These are phyloP conservation scores for Actinomucor elegans DNA, from an alignment of 371 early-diverging fungal species.

Conservation along the genomic window DNA sequence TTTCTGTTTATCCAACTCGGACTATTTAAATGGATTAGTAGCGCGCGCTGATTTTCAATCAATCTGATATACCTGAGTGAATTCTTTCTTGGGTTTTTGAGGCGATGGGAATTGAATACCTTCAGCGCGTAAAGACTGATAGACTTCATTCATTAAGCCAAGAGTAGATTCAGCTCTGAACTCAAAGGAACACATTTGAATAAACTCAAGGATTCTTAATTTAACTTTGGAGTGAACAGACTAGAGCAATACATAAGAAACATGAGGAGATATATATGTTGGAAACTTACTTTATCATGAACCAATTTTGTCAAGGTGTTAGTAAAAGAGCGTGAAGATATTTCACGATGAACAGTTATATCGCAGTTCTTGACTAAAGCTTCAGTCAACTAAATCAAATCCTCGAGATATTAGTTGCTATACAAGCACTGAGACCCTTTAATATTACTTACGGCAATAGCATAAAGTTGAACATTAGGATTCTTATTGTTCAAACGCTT, in stretches of 20 bases:
- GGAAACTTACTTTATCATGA: slow-evolving; percentile 60
- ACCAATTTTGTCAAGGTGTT: slow-evolving; percentile 76
- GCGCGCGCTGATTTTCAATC: not conserved
- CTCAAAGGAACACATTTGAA: slow-evolving; percentile 89
- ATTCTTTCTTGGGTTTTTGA: slow-evolving; percentile 78
- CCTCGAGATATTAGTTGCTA: not conserved
- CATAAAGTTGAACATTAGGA: slow-evolving; percentile 83
- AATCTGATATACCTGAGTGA: slow-evolving; percentile 46
- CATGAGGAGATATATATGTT: not conserved
- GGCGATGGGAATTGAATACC: slow-evolving; percentile 79
- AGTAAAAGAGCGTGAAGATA: slow-evolving; percentile 87
- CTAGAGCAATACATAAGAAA: slow-evolving; percentile 34
- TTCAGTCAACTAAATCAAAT: slow-evolving; percentile 63
- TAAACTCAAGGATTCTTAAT: slow-evolving; percentile 77
- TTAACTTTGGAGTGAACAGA: slow-evolving; percentile 75
- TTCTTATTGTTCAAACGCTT: slow-evolving; percentile 78
- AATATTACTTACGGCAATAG: slow-evolving; percentile 59
- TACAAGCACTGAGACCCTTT: no score
- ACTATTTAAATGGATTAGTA: slow-evolving; percentile 23
- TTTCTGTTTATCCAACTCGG: slow-evolving; percentile 72
- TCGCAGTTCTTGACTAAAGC: slow-evolving; percentile 91
- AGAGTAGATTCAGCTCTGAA: slow-evolving; percentile 80
- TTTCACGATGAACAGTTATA: slow-evolving; percentile 75
- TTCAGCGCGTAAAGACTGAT: slow-evolving; percentile 62
- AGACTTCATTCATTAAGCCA: slow-evolving; percentile 87